Conservation (phyloP, 129 eudicot genomes). For the Lactuca sativa region DNA sequence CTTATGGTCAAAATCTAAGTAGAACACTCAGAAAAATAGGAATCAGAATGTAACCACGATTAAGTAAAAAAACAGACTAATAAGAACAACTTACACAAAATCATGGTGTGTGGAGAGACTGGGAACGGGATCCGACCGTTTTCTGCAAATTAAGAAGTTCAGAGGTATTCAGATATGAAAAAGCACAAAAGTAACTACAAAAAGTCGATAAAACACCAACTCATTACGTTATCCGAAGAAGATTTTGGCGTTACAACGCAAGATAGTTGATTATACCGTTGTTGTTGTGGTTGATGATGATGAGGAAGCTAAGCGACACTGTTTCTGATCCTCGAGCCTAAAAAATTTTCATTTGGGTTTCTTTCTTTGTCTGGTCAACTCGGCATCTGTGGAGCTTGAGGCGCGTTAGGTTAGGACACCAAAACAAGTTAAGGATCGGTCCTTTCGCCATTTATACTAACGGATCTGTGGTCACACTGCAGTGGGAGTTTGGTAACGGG, state of each 20-base stretch:
- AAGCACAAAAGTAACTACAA: not conserved
- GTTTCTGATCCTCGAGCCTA: not conserved
- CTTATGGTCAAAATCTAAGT: not conserved
- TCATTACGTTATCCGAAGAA: conserved; percentile 27
- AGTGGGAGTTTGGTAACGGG: conserved; percentile 44
- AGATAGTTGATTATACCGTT: not conserved
- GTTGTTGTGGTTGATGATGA: too few relatives aligned
- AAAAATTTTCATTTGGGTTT: too few relatives aligned
- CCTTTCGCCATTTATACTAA: not conserved
- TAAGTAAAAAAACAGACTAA: not conserved
- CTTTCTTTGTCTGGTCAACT: too few relatives aligned
- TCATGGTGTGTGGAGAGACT: conserved; percentile 3
- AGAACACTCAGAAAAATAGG: conserved; percentile 1
- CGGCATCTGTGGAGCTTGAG: not conserved
- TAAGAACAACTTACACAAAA: not conserved
- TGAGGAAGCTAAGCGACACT: not conserved
- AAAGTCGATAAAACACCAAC: not conserved
- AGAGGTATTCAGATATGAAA: not conserved
- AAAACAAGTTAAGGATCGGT: not conserved
- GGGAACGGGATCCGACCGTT: conserved; percentile 16
- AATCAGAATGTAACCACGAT: not conserved
- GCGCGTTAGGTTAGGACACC: not conserved
- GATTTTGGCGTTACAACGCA: conserved; percentile 9
- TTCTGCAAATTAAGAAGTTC: conserved; percentile 23
- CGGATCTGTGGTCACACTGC: conserved; percentile 1